Percentiles rank a stretch among this genome's conserved stretches.
phyloP scores from a whole-genome alignment of 768 basidiomycete species.

The Kwoniella bestiolae region DNA sequence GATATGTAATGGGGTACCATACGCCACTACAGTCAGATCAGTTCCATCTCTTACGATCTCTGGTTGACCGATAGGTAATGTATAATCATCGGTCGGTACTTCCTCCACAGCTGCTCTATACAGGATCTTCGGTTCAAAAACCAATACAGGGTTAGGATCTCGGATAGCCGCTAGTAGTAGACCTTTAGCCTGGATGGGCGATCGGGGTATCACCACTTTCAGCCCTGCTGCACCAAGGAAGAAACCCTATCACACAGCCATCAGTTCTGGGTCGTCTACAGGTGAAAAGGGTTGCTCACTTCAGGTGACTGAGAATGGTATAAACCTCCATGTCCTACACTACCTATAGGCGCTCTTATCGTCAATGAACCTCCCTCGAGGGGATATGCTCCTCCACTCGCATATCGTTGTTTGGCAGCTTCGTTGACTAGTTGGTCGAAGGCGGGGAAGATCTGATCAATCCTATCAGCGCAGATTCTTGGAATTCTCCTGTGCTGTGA shows the following conservation, averaged over 20 bases:
- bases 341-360: conserved; percentile 83
- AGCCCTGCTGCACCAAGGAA: conserved; percentile 89
- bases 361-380: conserved; percentile 66
- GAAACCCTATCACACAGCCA: conserved; percentile 65
- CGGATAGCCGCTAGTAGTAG: conserved; percentile 82
- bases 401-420: conserved; percentile 89
- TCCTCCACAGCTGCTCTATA: conserved; percentile 93
- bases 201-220: conserved; percentile 94
- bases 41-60: conserved; percentile 74
- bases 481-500: too few relatives aligned
- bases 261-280: too few relatives aligned
- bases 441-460: conserved; percentile 87
- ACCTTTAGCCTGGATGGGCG: conserved; percentile 94
- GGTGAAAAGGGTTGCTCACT: conserved; percentile 23
- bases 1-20: conserved; percentile 92
- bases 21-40: conserved; percentile 87
- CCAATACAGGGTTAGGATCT: conserved; percentile 90
- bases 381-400: conserved; percentile 69
- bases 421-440: conserved; percentile 97
- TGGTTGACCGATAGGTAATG: conserved; percentile 79
- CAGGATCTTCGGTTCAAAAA: conserved; percentile 93
- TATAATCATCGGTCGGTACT: conserved; percentile 84
- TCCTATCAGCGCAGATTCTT: too few relatives aligned
- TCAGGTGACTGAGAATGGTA: conserved; percentile 97
- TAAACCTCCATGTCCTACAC: conserved; percentile 86